Evolutionary conservation across 148 eudicot genomes (phyloP), one percentile per base, ranked within the genome.

Genomic region (Tetragonia tetragonoides): DNA sequence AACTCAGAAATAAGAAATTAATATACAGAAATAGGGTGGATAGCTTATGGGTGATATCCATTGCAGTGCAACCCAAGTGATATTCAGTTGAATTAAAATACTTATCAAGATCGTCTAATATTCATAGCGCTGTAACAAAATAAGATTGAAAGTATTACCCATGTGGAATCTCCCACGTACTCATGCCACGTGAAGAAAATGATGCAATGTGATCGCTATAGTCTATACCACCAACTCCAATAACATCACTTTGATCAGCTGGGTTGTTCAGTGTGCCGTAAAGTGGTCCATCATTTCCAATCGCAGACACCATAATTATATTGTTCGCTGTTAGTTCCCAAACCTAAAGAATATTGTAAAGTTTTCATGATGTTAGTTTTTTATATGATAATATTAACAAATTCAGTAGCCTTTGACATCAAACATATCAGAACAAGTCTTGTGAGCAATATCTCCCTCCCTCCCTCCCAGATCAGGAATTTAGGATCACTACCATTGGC

Each of bases 181-280:
- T 95, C 99, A 95, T 95, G 86, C 99, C 99, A 78, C 99, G 99
- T 54, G 99, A 95, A 78, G 99, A 95, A 85, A 95, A 95, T 34
- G 99, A 89, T 59, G 99, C 99, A 82, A 95, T 93, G 83, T 90
- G 96, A 82, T 95, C 97, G 79, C 83, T 93, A 79, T 95, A 93
- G 84, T 95, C 99, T 83, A 95, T 95, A 42, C 97, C 99, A 76
- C 99, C 99, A 84, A 95, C 99, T 80, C 99, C 99, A 81, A 95
- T 95, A 66, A 95, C 97, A 87, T 95, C 99, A 85, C 99, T 93
- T 84, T 95, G 99, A 84, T 95, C 99, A 73, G 99, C 99, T 21
- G 99, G 99, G 77, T 95, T 95, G 85, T 93, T 95, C 56, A 95
- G 82, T 62, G 99, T 95, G 75, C 99, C 99, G 81, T 95, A 95